Evolutionary conservation across 2,329 filamentous ascomycete species (phyloP).

Genomic region (Aspergillus texensis): DNA sequence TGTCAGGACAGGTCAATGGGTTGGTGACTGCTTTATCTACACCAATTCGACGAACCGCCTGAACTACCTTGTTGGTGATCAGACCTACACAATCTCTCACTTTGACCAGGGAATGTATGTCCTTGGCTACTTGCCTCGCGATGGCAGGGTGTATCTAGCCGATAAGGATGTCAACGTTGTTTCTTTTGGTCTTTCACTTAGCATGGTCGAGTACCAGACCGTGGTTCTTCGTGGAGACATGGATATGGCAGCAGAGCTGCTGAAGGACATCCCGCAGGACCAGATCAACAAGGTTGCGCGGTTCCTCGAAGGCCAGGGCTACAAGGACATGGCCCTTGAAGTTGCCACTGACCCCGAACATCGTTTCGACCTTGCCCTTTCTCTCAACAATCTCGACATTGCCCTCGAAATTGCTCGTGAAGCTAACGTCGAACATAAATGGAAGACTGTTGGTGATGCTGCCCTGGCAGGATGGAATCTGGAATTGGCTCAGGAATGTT

Average conservation of each 20-base stretch:
- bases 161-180: constrained; percentile 95
- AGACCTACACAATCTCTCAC: constrained; percentile 96
- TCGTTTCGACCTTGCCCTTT: constrained; percentile 89
- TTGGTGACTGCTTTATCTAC: constrained; percentile 98
- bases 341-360: constrained; percentile 95
- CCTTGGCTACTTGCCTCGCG: constrained; percentile 90
- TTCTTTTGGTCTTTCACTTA: constrained; percentile 86
- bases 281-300: constrained; percentile 98
- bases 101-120: constrained; percentile 96
- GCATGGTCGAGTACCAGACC: constrained; percentile 95
- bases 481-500: constrained; percentile 86
- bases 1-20: constrained; percentile 94
- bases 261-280: constrained; percentile 81
- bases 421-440: constrained; percentile 92
- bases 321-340: constrained; percentile 92
- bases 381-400: constrained; percentile 79
- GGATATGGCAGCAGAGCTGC: constrained; percentile 83
- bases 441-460: constrained; percentile 95
- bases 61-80: constrained; percentile 96
- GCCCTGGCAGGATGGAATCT: constrained; percentile 87
- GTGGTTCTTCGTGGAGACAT: constrained; percentile 91
- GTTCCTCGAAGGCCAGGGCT: constrained; percentile 94
- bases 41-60: constrained; percentile 95
- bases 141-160: constrained; percentile 91
- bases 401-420: constrained; percentile 81